Evolutionary conservation across 345 rosid genomes (phyloP).

Genomic region (Gossypium arboreum): DNA sequence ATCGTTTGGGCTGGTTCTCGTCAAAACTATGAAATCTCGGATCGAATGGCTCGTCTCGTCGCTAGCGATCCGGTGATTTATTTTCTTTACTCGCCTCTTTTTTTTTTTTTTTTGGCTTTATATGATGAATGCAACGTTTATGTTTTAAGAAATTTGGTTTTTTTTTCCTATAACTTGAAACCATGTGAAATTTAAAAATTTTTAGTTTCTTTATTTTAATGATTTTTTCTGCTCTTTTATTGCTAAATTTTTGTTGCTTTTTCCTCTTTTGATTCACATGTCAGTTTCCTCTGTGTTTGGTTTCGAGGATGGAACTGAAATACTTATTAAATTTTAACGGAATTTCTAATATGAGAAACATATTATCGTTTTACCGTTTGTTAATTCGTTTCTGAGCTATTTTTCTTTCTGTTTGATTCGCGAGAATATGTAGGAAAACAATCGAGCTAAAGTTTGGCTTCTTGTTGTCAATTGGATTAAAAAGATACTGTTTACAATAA

Average conservation of each 20-base stretch:
- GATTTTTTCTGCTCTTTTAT: background rate
- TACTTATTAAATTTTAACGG: background rate
- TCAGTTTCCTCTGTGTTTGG: background rate
- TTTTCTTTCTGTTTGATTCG: constrained; percentile 9
- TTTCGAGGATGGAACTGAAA: background rate
- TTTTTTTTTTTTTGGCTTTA: background rate
- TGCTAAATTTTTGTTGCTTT: background rate
- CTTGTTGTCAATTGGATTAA: background rate
- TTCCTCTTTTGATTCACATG: background rate
- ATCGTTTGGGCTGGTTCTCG: constrained; percentile 96
- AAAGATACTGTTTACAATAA: background rate
- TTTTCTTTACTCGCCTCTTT: background rate
- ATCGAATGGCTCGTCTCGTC: constrained; percentile 84
- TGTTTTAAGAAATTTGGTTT: background rate
- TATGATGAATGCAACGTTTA: background rate
- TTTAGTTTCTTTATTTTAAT: background rate
- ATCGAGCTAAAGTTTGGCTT: background rate
- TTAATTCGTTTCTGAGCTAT: background rate
- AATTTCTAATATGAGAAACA: background rate
- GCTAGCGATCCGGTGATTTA: constrained; percentile 81
- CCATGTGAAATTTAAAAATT: background rate
- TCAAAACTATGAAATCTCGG: constrained; percentile 66
- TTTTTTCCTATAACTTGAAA: background rate
- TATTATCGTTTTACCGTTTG: background rate
- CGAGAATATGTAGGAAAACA: background rate